Evolutionary conservation across 352 stramenopile genomes (phyloP).

Genomic region (Peronospora destructor): DNA sequence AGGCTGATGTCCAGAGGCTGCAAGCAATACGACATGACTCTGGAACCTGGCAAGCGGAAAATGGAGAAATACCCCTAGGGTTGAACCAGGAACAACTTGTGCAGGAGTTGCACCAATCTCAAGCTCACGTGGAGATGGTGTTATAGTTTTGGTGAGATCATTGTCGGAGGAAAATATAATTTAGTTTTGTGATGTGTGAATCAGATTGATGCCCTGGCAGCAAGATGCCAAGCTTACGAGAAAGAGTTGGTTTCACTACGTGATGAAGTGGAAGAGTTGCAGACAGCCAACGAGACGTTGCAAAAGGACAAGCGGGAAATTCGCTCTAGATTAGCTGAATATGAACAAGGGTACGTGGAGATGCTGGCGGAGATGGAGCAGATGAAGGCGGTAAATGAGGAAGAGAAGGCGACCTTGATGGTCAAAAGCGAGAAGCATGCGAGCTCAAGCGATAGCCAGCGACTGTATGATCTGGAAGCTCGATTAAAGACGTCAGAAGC

Average conservation of each 20-base stretch:
- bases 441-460: constrained; percentile 45
- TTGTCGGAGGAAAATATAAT: not conserved
- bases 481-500: constrained; percentile 45
- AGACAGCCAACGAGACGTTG: constrained; percentile 33
- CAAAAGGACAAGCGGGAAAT: constrained; percentile 35
- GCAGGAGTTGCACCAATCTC: constrained; percentile 43
- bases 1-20: constrained; percentile 16
- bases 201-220: constrained; percentile 38
- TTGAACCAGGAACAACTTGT: constrained; percentile 24
- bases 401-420: constrained; percentile 45
- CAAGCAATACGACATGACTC: constrained; percentile 10
- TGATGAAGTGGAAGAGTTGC: constrained; percentile 23
- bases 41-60: constrained; percentile 4
- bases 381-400: constrained; percentile 37
- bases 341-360: constrained; percentile 60
- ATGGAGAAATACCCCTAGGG: constrained; percentile 3
- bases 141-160: not conserved
- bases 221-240: constrained; percentile 32
- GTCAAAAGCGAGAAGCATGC: constrained; percentile 42
- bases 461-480: constrained; percentile 58
- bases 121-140: constrained; percentile 34
- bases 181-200: not conserved
- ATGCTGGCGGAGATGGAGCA: constrained; percentile 48
- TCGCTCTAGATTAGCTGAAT: constrained; percentile 42
- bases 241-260: constrained; percentile 31